Conservation (phyloP, 768 basidiomycete species). For the Naganishia antarctica region DNA sequence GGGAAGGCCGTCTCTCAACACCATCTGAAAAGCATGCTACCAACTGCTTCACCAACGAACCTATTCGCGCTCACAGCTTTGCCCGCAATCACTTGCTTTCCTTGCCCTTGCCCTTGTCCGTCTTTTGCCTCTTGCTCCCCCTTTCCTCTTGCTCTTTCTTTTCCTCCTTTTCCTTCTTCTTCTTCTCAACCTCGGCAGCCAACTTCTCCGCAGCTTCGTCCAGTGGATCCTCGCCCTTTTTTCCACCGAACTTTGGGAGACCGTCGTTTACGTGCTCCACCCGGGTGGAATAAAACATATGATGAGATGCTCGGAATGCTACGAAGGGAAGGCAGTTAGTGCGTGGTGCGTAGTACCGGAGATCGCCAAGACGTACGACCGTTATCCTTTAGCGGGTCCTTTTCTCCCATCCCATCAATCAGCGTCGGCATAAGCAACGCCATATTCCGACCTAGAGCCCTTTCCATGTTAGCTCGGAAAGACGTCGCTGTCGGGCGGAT, state of each 20-base stretch:
- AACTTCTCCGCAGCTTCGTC: constrained; percentile 44
- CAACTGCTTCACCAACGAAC: too few species aligned
- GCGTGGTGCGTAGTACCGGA: not conserved
- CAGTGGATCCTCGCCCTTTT: constrained; percentile 45
- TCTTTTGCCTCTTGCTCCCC: constrained; percentile 12
- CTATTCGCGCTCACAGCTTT: too few species aligned
- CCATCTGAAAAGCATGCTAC: too few species aligned
- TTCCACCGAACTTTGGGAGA: constrained; percentile 23
- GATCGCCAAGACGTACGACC: not conserved
- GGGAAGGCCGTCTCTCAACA: too few species aligned
- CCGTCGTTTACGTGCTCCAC: constrained; percentile 20
- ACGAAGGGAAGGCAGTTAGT: not conserved
- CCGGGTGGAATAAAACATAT: constrained; percentile 26
- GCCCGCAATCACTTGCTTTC: not conserved
- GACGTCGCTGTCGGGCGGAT: too few species aligned
- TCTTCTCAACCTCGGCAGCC: constrained; percentile 29
- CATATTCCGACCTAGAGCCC: constrained; percentile 23
- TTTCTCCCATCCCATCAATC: constrained; percentile 24
- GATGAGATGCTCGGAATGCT: constrained; percentile 25
- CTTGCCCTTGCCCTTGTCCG: not conserved
- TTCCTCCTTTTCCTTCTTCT: constrained; percentile 20
- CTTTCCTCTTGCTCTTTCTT: constrained; percentile 14
- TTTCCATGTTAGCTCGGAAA: not conserved
- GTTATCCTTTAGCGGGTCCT: constrained; percentile 23
- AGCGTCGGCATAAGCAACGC: constrained; percentile 22